These are phyloP conservation scores for Alternaria arborescens DNA, from an alignment of 2,329 filamentous ascomycete genomes.

Conservation along the genomic window DNA sequence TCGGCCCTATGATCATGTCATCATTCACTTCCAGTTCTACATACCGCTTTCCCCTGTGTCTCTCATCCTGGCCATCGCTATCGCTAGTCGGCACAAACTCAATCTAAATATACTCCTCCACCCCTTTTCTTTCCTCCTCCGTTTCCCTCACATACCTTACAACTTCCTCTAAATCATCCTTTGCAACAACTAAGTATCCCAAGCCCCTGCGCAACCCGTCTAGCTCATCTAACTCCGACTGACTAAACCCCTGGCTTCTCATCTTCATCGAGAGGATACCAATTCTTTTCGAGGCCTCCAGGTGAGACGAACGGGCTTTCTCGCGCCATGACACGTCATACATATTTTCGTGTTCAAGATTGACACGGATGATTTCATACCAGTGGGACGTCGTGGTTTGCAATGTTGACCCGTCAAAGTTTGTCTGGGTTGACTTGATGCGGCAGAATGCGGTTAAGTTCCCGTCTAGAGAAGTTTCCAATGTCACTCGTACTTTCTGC, in stretches of 20 bases:
- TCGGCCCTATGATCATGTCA: neutral
- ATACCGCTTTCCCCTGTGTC: neutral
- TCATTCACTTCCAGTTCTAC: neutral
- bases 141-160: neutral
- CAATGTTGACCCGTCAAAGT: neutral
- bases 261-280: neutral
- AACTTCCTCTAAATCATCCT: neutral
- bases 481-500: neutral
- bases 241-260: neutral
- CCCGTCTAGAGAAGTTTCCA: neutral
- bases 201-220: neutral
- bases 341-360: neutral
- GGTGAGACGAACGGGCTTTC: neutral
- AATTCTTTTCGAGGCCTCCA: neutral
- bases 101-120: neutral
- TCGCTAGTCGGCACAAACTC: neutral
- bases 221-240: neutral
- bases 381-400: neutral
- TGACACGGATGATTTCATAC: neutral
- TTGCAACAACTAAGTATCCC: neutral
- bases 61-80: neutral
- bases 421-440: neutral
- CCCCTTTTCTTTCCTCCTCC: neutral
- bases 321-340: neutral
- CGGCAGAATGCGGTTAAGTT: neutral